Conservation (phyloP, 2,329 filamentous ascomycete species). For the Raffaelea arxii region DNA sequence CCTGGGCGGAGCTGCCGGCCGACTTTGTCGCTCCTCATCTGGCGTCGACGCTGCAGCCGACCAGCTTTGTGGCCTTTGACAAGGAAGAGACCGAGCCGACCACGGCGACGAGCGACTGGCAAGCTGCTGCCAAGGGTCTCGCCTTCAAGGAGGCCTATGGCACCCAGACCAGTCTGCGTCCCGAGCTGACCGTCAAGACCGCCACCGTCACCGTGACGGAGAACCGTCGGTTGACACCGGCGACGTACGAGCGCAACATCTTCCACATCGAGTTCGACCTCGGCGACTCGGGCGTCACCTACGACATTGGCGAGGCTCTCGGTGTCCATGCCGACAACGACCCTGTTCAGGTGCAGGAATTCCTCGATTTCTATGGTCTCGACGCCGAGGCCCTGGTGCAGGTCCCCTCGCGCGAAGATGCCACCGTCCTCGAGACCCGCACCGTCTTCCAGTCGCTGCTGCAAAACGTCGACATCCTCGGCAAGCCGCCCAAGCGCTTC, state of each 20-base stretch:
- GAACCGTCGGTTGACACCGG: conserved; percentile 83
- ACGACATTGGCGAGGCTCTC: conserved; percentile 94
- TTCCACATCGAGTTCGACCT: conserved; percentile 99
- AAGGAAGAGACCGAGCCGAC: conserved; percentile 64
- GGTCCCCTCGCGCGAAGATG: conserved; percentile 75
- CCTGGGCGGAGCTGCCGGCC: conserved; percentile 65
- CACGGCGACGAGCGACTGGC: conserved; percentile 62
- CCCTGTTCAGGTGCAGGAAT: conserved; percentile 63
- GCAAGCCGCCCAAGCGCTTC: conserved; percentile 93
- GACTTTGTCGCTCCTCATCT: conserved; percentile 41
- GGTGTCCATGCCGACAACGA: conserved; percentile 96
- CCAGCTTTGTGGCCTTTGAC: conserved; percentile 73
- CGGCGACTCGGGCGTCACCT: conserved; percentile 80
- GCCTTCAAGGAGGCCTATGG: conserved; percentile 91
- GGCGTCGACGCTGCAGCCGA: conserved; percentile 60
- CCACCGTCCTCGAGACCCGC: conserved; percentile 66
- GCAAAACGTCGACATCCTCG: conserved; percentile 94
- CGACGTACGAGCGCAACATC: conserved; percentile 91
- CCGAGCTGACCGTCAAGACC: conserved; percentile 79
- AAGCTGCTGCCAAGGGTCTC: conserved; percentile 75
- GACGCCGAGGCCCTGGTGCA: conserved; percentile 79
- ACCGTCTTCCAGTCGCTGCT: conserved; percentile 86
- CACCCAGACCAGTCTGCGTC: conserved; percentile 63
- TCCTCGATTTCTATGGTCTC: conserved; percentile 85
- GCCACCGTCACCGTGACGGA: conserved; percentile 85